Base-by-base conservation (phyloP, 1,139 yeast species). In the Yamadazyma kanchanaburiensis region DNA sequence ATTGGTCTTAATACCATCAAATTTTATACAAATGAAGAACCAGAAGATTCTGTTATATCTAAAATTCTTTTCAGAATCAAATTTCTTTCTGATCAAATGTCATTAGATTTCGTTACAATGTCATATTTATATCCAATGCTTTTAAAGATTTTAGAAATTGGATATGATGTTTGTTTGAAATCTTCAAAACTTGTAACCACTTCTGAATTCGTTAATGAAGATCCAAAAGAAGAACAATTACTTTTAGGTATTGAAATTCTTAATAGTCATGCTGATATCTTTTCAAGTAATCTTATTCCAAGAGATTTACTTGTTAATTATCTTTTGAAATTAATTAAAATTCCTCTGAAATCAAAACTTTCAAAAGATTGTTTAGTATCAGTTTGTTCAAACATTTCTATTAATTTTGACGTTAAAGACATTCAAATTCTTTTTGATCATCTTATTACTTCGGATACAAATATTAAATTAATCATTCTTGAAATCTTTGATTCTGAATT, bases 401-500 rank as follows among this genome's bases (percentile, higher is more conserved):
- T 78, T 18, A 73, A 75, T 34, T 70, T 80, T 31, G 59, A 74
- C 0, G 54, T 59, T 1, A 52, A 47, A 1, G 97, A 91, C 53
- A 60, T 88, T 40, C 48, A 61, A 14, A 58, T 82, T 10, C 58
- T 89, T 28, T 60, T 87, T 25, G 58, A 65, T n/a, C 76, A 74
- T 26, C 53, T 84, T 11, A 55, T 84, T 21, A 67, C 83, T 0
- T 72, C 86, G 0, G 82, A 80, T 37, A 58, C 65, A 5, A 83
- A 84, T 58, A 94, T 88, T 7, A 78, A 95, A 42, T 69, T 79
- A 8, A 74, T 95, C 1, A 73, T 89, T 24, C 66, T 94, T 40
- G 96, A 91, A 53, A 81, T 81, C 7, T 55, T 94, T 26, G 97
- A 91, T 51, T 75, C 86, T 31, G 96, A 91, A 49, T 82, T 88